Base-by-base conservation (phyloP, 768 basidiomycete species). In the Austroboletus eburneus region DNA sequence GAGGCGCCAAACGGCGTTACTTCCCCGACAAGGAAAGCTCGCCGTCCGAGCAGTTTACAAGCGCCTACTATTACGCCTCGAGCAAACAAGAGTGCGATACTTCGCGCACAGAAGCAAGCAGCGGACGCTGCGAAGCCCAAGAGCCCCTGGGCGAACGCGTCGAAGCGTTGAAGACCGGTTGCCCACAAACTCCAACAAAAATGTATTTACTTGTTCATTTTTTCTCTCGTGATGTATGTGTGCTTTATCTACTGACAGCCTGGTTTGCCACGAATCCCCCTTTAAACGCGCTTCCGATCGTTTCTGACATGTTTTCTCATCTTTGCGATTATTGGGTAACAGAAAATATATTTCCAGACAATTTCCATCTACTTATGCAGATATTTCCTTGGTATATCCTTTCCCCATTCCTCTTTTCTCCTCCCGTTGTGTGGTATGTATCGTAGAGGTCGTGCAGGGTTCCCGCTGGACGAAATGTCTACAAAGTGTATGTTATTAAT, bases 51-150 rank as follows among this genome's bases (percentile, higher is more conserved):
- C 58, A 83, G 82, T 56, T 59, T 78, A 36, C 69, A 68, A 42
- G 71, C 74, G 2, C 87, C 89, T 2, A 71, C 74, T 4, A 86
- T 90, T 49, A 63, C 65, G 9, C 90, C 89, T 8, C 73, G 85
- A 44, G 77, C 72, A 50, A 92, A 92, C 65, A 81, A 76, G 63
- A 89, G 83, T 55, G 87, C 90, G 3, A 67, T 79, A 6, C 62
- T 91, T 44, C 74, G 88, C 20, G 78, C 73, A 10, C 83, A 82
- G 50, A 89, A 89, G 70, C 72, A 78, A 68, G 83, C 55, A 3
- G 42, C 36, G 16, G 65, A 65, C 0, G 58, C 63, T 22, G 54
- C 63, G 17, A 67, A 63, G 27, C 63, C 64, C 5, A 67, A 61
- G 54, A 65, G 63, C 23, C 63, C 42, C 14, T 65, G 63, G 63